Evolutionary conservation across 768 basidiomycete genomes (phyloP).

Genomic region (Psilocybe subaeruginosa): DNA sequence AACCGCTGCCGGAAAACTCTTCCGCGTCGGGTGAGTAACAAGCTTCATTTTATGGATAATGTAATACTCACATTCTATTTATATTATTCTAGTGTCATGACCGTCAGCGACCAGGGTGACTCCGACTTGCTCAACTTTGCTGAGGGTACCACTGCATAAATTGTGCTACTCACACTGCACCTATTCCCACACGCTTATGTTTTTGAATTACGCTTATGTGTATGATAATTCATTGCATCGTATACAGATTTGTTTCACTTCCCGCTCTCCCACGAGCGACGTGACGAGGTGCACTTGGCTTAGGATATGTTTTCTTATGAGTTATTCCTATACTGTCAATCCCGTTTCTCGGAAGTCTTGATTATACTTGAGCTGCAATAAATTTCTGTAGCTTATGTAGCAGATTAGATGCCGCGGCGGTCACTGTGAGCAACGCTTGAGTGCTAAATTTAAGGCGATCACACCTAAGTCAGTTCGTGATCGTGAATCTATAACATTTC

Average conservation of each 20-base stretch:
- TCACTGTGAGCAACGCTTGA: no score
- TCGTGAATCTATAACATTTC: background rate
- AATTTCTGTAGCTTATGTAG: no score
- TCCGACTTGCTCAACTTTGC: slow-evolving; percentile 91
- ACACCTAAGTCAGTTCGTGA: background rate
- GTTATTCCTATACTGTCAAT: no score
- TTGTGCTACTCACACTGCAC: background rate
- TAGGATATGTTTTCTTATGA: no score
- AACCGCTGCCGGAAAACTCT: slow-evolving; percentile 98
- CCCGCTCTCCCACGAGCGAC: background rate
- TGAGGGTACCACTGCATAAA: slow-evolving; percentile 70
- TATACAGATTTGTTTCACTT: background rate
- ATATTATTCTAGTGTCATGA: slow-evolving; percentile 79
- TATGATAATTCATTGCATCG: slow-evolving; percentile 4
- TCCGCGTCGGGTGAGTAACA: slow-evolving; percentile 87
- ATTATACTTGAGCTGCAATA: no score
- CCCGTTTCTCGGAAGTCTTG: no score
- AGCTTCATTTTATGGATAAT: slow-evolving; percentile 11
- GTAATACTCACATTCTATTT: background rate
- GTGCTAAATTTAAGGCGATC: no score
- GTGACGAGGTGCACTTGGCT: no score
- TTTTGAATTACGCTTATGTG: slow-evolving; percentile 5
- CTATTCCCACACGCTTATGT: slow-evolving; percentile 13
- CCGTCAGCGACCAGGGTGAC: slow-evolving; percentile 94
- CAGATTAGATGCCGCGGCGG: no score